Evolutionary conservation across 2,329 filamentous ascomycete species (phyloP).

Genomic region (Ascochyta rabiei): DNA sequence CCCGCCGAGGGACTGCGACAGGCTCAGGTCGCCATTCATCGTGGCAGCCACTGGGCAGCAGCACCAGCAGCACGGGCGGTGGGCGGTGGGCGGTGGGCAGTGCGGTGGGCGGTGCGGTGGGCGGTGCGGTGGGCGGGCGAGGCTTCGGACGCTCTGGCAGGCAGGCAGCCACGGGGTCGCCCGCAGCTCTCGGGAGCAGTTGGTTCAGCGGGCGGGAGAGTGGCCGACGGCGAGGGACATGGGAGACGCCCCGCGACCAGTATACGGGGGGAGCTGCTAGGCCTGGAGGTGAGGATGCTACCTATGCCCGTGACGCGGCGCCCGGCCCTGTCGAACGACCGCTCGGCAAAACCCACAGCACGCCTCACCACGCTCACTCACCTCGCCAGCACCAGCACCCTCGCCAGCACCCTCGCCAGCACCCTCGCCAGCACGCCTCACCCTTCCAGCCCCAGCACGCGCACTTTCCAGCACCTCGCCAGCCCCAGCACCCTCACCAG

Average conservation of each 20-base stretch:
- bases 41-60: slow-evolving; percentile 37
- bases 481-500: neutral
- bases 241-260: slow-evolving; percentile 41
- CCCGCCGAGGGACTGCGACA: slow-evolving; percentile 90
- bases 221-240: slow-evolving; percentile 30
- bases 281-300: slow-evolving; percentile 25
- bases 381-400: neutral
- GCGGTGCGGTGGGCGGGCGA: neutral
- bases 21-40: slow-evolving; percentile 92
- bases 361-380: neutral
- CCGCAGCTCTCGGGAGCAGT: slow-evolving; percentile 24
- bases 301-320: slow-evolving; percentile 20
- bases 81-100: slow-evolving; percentile 14
- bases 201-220: slow-evolving; percentile 21
- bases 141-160: slow-evolving; percentile 25
- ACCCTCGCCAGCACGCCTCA: neutral
- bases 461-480: too few relatives aligned
- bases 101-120: slow-evolving; percentile 23
- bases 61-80: slow-evolving; percentile 24
- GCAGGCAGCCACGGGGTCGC: slow-evolving; percentile 27
- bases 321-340: slow-evolving; percentile 25
- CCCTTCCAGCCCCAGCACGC: neutral
- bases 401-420: neutral
- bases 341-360: slow-evolving; percentile 19
- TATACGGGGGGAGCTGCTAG: slow-evolving; percentile 18